Evolutionary conservation across 2,329 filamentous ascomycete genomes (phyloP).

Genomic region (Nemania sp.): DNA sequence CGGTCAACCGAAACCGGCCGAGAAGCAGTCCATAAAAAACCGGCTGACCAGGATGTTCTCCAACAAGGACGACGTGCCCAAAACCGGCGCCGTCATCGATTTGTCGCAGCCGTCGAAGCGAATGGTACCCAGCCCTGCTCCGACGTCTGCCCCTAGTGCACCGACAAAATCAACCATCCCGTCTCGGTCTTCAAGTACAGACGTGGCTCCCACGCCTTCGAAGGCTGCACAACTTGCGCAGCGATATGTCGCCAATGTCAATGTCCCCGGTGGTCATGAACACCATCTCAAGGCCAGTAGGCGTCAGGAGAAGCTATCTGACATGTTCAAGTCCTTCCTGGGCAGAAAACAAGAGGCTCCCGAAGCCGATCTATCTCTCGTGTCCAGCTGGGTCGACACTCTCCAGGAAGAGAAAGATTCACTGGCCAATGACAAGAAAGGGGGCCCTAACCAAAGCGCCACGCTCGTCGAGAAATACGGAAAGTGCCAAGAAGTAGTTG

Average conservation of each 20-base stretch:
- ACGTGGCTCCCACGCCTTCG: slow-evolving; percentile 39
- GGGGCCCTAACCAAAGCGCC: slow-evolving; percentile 77
- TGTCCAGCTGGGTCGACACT: slow-evolving; percentile 96
- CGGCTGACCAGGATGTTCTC: slow-evolving; percentile 75
- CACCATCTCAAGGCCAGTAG: slow-evolving; percentile 91
- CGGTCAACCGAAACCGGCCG: slow-evolving; percentile 55
- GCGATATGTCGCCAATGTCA: slow-evolving; percentile 64
- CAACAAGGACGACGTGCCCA: slow-evolving; percentile 63
- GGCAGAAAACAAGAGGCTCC: slow-evolving; percentile 83
- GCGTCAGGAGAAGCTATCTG: slow-evolving; percentile 92
- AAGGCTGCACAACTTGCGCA: slow-evolving; percentile 52
- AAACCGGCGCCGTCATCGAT: slow-evolving; percentile 52
- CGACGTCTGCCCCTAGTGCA: slow-evolving; percentile 50
- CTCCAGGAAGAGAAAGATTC: slow-evolving; percentile 87
- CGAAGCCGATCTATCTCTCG: slow-evolving; percentile 88
- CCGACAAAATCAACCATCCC: slow-evolving; percentile 51
- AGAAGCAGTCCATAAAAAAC: slow-evolving; percentile 72
- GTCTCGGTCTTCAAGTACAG: slow-evolving; percentile 46
- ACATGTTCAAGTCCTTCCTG: slow-evolving; percentile 89
- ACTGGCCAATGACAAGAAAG: slow-evolving; percentile 80
- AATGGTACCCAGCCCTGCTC: slow-evolving; percentile 45
- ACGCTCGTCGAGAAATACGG: slow-evolving; percentile 96
- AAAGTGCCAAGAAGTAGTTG: slow-evolving; percentile 97
- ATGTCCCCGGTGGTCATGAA: slow-evolving; percentile 77
- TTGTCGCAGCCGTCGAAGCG: slow-evolving; percentile 50